Evolutionary conservation across 139 green algal genomes (phyloP).

Genomic region (Chlorella vulgaris): DNA sequence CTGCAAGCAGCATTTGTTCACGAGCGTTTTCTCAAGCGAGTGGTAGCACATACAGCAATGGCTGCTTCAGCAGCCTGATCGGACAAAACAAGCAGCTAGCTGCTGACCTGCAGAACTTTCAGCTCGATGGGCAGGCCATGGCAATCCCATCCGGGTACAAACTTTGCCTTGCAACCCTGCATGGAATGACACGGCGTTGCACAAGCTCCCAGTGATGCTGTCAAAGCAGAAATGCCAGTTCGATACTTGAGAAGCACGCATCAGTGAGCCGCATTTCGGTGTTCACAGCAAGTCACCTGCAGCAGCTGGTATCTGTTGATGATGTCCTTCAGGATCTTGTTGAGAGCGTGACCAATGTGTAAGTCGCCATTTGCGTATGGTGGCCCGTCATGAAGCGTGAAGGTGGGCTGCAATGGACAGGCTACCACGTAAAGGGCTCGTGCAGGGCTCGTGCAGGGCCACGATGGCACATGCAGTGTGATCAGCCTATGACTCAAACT

Average conservation of each 20-base stretch:
- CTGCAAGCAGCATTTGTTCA: constrained; percentile 69
- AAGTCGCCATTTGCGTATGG: constrained; percentile 99
- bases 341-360: constrained; percentile 98
- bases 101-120: constrained; percentile 71
- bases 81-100: not conserved
- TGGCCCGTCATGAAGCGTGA: constrained; percentile 97
- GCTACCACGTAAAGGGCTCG: too few species aligned
- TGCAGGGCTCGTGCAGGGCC: too few species aligned
- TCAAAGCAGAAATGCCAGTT: not conserved
- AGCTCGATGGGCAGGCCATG: constrained; percentile 99
- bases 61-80: too few species aligned
- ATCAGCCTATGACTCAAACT: too few species aligned
- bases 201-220: too few species aligned
- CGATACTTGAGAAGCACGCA: not conserved
- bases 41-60: too few species aligned
- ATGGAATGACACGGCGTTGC: constrained; percentile 45
- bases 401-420: constrained; percentile 68
- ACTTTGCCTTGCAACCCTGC: constrained; percentile 71
- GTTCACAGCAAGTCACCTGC: too few species aligned
- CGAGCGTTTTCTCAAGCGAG: too few species aligned
- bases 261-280: too few species aligned
- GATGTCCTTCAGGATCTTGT: constrained; percentile 99
- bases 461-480: too few species aligned
- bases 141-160: constrained; percentile 97
- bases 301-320: constrained; percentile 72